Evolutionary conservation across 2,329 filamentous ascomycete species (phyloP).

Genomic region (Neofusicoccum laricinum): DNA sequence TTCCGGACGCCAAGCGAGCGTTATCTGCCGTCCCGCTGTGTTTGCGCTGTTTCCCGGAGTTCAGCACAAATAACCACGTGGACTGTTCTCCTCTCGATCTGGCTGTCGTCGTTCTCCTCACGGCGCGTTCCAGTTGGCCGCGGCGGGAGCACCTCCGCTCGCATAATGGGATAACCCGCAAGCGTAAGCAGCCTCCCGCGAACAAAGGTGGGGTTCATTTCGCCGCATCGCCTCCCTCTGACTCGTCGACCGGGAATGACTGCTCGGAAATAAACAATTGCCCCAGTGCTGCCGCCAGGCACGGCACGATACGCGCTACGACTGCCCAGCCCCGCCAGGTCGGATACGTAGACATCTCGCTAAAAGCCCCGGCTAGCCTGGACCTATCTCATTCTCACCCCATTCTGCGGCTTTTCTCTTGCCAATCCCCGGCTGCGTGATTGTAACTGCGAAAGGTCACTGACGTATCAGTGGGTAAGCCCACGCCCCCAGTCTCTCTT

Average conservation of each 20-base stretch:
- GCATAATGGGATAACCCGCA: neutral
- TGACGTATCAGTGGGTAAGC: neutral
- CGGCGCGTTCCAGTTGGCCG: neutral
- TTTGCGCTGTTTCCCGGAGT: neutral
- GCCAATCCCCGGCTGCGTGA: neutral
- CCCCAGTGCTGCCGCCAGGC: neutral
- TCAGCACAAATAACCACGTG: neutral
- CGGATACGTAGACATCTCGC: neutral
- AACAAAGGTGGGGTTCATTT: slow-evolving; percentile 1
- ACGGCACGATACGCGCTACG: neutral
- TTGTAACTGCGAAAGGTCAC: neutral
- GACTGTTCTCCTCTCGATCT: neutral
- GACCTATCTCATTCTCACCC: neutral
- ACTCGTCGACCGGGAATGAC: slow-evolving; percentile 3
- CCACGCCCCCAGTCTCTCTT: neutral
- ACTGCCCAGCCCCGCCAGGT: neutral
- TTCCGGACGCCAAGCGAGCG: neutral
- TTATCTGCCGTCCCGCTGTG: neutral
- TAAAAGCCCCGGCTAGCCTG: neutral
- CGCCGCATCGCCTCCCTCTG: neutral
- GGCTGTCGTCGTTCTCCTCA: neutral
- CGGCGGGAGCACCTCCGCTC: neutral
- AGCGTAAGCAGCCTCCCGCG: neutral
- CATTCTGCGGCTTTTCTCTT: neutral
- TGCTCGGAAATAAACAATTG: neutral